phyloP scores from a whole-genome alignment of 441 rosid genomes.

The Populus hybrid region DNA sequence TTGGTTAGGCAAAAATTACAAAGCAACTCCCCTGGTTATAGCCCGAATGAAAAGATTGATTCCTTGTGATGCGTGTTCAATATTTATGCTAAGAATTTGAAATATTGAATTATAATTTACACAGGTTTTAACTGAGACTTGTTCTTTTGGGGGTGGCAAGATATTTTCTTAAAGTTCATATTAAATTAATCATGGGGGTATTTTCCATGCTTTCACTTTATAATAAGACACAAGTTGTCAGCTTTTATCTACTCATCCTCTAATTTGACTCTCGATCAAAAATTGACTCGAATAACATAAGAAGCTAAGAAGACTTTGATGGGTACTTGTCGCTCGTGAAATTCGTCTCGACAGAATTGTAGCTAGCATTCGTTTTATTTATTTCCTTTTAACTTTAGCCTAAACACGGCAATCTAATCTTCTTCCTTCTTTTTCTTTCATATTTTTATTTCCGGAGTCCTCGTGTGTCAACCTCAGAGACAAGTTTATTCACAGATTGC shows the following conservation, averaged over 20 bases:
- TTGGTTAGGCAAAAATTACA: background rate
- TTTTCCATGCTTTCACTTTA: background rate
- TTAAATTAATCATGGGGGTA: background rate
- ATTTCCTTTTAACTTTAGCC: too few species aligned
- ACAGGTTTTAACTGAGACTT: background rate
- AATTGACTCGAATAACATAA: background rate
- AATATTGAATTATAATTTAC: background rate
- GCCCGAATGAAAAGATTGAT: background rate
- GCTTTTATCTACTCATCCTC: background rate
- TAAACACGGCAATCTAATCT: too few species aligned
- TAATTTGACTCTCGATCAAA: background rate
- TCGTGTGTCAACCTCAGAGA: too few species aligned
- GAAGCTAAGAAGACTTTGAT: too few species aligned
- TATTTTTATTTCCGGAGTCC: too few species aligned
- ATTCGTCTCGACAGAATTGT: too few species aligned
- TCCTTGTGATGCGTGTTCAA: background rate
- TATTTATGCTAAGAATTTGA: background rate
- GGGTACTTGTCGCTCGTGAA: too few species aligned
- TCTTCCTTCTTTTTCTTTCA: too few species aligned
- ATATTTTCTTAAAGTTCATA: background rate
- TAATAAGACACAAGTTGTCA: background rate
- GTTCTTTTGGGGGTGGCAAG: background rate
- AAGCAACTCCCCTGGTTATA: background rate
- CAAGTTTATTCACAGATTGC: background rate
- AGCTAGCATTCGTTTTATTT: too few species aligned